Evolutionary conservation across 2,329 filamentous ascomycete genomes (phyloP).

Genomic region (Fusarium sp.): DNA sequence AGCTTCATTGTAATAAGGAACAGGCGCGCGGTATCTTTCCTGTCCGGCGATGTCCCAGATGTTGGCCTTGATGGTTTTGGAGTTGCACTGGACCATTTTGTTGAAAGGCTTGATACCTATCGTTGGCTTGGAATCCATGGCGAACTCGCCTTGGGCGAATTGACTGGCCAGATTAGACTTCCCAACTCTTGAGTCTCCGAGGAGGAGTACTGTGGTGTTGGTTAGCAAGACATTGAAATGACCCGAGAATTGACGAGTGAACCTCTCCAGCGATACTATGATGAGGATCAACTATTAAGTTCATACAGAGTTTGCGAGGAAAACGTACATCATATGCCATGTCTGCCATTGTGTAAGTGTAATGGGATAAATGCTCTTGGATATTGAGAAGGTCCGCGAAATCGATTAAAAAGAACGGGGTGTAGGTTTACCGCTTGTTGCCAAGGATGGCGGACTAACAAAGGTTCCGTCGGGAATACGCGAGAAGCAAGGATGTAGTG

Average conservation of each 20-base stretch:
- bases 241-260: fast-evolving
- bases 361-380: fast-evolving
- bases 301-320: fast-evolving
- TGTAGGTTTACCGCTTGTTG: slow-evolving; percentile 6
- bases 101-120: slow-evolving; percentile 10
- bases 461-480: background rate
- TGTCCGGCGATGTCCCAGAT: slow-evolving; percentile 16
- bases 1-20: background rate
- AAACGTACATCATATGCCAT: background rate
- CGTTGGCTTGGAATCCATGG: background rate
- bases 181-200: slow-evolving; percentile 10
- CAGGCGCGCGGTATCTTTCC: background rate
- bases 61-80: background rate
- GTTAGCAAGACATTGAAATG: background rate
- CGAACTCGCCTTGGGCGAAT: slow-evolving; percentile 2
- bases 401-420: background rate
- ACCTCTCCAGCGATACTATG: slow-evolving; percentile 4
- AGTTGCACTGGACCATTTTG: slow-evolving; percentile 5
- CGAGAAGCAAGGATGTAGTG: background rate
- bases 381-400: background rate
- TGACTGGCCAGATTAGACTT: slow-evolving; percentile 18
- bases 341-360: background rate
- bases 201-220: background rate
- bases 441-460: slow-evolving; percentile 4
- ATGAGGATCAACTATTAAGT: fast-evolving